Base-by-base conservation (phyloP, 2,329 filamentous ascomycete species). In the Microcyclospora pomicola region DNA sequence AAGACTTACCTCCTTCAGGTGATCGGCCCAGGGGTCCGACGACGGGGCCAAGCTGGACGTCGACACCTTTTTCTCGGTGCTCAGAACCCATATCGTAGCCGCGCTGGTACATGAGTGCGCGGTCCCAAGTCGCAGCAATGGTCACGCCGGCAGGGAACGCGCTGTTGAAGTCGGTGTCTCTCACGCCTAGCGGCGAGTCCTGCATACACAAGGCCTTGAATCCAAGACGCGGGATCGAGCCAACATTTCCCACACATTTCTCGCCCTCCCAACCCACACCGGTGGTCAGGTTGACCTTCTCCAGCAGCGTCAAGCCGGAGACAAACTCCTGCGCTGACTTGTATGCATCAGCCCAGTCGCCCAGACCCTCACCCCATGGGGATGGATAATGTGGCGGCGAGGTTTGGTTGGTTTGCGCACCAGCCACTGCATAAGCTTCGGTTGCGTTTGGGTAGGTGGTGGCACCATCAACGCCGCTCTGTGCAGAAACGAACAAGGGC, bases 241-340 rank as follows among this genome's bases (percentile, higher is more conserved):
- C 82, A 27, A 55, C 59, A 49, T 91, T 80, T 43, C 86, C 86
- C 10, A 93, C 84, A 50, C 84, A 91, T 45, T 72, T 68, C 43
- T 82, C 82, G 35, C 72, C 64, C 59, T 71, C 58, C 79, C 79
- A 84, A 32, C 86, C 86, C 46, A 81, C 74, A 59, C 88, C 88
- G 1, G 87, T 95, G 2, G 88, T 96, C 46, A 98, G 59, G 59
- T 96, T 96, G 60, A 96, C 85, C 65, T 94, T 95, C 60, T 95
- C 87, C 9, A 77, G 56, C 28, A 94, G 68, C 1, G 85, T 93
- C 61, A 94, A 63, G 56, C 86, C 77, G 9, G 80, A 80, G 33
- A 95, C 85, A 52, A 94, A 88, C 2, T 69, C 73, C 48, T 73
- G 75, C 1, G 87, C 87, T 59, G 81, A 78, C 14, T 62, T 64